Percentiles rank a stretch among this genome's conserved stretches.
These are phyloP conservation scores for Xylariaceae sp. DNA, from an alignment of 2,329 filamentous ascomycete species.

Conservation along the genomic window DNA sequence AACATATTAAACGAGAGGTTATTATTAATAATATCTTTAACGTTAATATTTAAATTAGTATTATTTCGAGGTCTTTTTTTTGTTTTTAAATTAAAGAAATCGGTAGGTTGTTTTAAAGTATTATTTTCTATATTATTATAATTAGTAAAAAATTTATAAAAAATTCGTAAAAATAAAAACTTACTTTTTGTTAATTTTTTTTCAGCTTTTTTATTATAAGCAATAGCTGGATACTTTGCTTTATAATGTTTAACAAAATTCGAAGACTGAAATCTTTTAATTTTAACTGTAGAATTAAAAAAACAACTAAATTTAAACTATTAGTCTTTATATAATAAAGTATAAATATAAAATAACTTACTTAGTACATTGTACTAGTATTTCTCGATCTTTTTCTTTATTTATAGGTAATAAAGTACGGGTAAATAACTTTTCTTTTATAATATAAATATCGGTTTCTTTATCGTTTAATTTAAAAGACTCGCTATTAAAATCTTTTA, in stretches of 20 bases:
- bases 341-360: neutral
- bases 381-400: neutral
- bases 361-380: neutral
- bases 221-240: neutral
- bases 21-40: neutral
- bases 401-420: neutral
- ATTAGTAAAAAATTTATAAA: neutral
- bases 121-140: neutral
- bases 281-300: neutral
- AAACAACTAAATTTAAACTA: neutral
- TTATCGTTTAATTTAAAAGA: neutral
- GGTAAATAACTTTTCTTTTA: neutral
- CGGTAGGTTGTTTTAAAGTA: neutral
- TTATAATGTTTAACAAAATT: neutral
- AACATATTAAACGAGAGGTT: neutral
- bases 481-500: neutral
- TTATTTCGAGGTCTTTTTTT: neutral
- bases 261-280: neutral
- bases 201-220: neutral
- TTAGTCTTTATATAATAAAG: neutral
- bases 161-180: neutral
- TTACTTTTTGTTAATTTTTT: neutral
- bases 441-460: neutral
- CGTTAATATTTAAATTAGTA: neutral
- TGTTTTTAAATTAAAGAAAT: neutral